phyloP scores from a whole-genome alignment of 2,329 filamentous ascomycete genomes.

The Ambrosiella xylebori region DNA sequence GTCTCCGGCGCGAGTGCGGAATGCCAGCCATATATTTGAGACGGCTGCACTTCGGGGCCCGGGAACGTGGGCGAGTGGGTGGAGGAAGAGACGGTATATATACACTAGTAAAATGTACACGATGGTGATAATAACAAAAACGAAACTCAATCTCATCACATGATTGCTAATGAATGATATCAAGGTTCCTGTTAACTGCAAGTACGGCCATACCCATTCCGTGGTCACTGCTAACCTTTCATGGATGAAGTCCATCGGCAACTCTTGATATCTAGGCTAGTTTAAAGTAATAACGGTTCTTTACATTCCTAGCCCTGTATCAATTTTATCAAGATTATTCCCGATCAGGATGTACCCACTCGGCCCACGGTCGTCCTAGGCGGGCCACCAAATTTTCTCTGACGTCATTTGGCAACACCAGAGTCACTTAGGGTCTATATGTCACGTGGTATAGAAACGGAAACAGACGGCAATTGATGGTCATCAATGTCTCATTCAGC shows the following conservation, averaged over 20 bases:
- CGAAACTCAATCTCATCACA: not conserved
- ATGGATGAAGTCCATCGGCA: too few species aligned
- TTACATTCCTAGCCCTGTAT: too few species aligned
- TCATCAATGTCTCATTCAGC: not conserved
- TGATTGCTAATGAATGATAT: too few species aligned
- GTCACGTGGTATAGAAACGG: not conserved
- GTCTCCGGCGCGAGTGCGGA: slow-evolving; percentile 27
- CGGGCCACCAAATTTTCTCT: not conserved
- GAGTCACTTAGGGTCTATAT: not conserved
- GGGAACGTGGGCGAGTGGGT: slow-evolving; percentile 28
- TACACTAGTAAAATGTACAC: not conserved
- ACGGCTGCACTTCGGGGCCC: slow-evolving; percentile 30
- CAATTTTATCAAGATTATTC: too few species aligned
- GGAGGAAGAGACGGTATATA: slow-evolving; percentile 26
- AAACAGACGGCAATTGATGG: not conserved
- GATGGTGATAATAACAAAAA: not conserved
- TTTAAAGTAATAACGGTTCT: too few species aligned
- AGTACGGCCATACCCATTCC: too few species aligned
- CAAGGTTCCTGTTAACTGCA: too few species aligned
- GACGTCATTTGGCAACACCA: not conserved
- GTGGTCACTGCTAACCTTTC: too few species aligned
- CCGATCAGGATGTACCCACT: not conserved
- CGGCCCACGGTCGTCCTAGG: not conserved
- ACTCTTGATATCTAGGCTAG: too few species aligned
- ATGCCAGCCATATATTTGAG: slow-evolving; percentile 31